These are phyloP conservation scores for Luffa aegyptiaca DNA, from an alignment of 306 rosid species.

Conservation along the genomic window DNA sequence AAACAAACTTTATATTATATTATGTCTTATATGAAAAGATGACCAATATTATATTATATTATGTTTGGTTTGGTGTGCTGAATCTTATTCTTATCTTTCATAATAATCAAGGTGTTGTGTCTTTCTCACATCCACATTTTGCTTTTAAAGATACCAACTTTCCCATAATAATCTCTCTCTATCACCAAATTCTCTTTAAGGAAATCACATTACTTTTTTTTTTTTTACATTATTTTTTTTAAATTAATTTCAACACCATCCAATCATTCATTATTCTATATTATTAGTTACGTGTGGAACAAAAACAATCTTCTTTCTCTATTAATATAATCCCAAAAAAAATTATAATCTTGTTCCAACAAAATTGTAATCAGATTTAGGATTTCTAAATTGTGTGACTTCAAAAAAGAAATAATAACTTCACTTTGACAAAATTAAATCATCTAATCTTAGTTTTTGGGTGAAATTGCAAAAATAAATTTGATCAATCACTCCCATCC, in stretches of 20 bases:
- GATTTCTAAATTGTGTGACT: too few relatives aligned
- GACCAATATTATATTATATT: background rate
- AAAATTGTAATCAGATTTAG: too few relatives aligned
- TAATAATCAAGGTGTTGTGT: conserved; percentile 16
- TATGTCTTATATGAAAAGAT: background rate
- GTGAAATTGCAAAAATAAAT: too few relatives aligned
- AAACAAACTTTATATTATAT: background rate
- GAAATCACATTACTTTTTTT: background rate
- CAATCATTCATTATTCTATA: background rate
- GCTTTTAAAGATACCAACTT: conserved; percentile 21
- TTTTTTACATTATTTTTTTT: too few relatives aligned
- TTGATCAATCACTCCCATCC: background rate
- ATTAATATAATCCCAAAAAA: background rate
- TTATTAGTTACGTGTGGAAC: background rate
- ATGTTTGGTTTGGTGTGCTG: conserved; percentile 30
- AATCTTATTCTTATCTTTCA: conserved; percentile 25
- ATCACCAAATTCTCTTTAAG: background rate
- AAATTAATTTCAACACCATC: background rate
- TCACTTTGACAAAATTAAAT: too few relatives aligned
- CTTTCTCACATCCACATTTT: conserved; percentile 10
- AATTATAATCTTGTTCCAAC: background rate
- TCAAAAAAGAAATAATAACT: too few relatives aligned
- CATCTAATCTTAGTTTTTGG: too few relatives aligned
- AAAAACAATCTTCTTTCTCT: background rate
- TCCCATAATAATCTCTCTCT: conserved; percentile 22